Evolutionary conservation across 169 alveolate species (phyloP), one percentile per base, ranked within the genome.

Genomic region (Plasmodium gonderi): DNA sequence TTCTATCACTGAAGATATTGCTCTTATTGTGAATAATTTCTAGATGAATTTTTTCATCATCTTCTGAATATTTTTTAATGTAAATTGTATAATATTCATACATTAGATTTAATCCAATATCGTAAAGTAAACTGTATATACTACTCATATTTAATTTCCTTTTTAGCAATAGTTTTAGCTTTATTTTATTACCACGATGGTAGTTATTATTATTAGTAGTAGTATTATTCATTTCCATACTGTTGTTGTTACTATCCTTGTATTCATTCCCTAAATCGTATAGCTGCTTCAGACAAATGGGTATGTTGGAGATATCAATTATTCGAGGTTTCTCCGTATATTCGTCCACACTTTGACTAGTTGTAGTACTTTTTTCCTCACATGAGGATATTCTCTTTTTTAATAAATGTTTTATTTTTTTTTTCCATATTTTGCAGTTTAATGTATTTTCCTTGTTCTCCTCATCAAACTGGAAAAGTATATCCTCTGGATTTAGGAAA

Each of bases 1-100:
- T 74, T 87, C 93, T 54, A 75, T 87, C 93, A 14, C 72, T 87
- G 47, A 87, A 87, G 17, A 87, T 75, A 40, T 87, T 87, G 68
- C 79, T 75, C 49, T 87, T 87, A 20, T 87, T 87, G 33, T 87
- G 69, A 23, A 87, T 75, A 33, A 87, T 74, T 51, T 87, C 93
- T 23, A 87, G 47, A 54, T 87, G 93, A 29, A 87, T 54, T 47
- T 75, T 49, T 74, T 87, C 93, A 12, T 87, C 87, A 74, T 87
- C 93, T 14, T 87, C 87, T 23, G 93, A 31, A 40, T 74, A 65
- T 12, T 87, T 87, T 38, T 87, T 82, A 42, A 87, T 26, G 68
- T 49, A 87, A 60, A 74, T 36, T 14, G 42, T 20, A 20, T 42
- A 75, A 38, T 75, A 20, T 38, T 74, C 17, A 40, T 78, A 87